Conservation (phyloP, 1,139 yeast species). For the Lodderomyces beijingensis region DNA sequence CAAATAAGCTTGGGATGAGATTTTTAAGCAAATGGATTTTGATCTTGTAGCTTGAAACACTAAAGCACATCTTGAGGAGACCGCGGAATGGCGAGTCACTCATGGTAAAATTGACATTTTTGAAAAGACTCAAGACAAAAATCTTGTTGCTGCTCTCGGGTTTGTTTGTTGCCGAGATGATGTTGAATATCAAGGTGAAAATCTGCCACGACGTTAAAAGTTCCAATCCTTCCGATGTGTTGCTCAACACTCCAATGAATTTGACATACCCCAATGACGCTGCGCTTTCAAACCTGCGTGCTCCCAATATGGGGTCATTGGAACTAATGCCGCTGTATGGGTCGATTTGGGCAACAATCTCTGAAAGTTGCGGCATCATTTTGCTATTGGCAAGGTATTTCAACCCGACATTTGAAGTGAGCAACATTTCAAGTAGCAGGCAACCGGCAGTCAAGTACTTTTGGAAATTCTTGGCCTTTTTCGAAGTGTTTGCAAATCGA, state of each 20-base stretch:
- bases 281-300: slow-evolving; percentile 55
- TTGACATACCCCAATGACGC: slow-evolving; percentile 73
- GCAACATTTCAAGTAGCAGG: slow-evolving; percentile 62
- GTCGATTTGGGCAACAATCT: slow-evolving; percentile 80
- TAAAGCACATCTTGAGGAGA: slow-evolving; percentile 60
- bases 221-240: slow-evolving; percentile 55
- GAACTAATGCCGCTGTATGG: slow-evolving; percentile 74
- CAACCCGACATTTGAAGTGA: slow-evolving; percentile 61
- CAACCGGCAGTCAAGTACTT: slow-evolving; percentile 70
- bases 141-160: slow-evolving; percentile 42
- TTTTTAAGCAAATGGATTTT: slow-evolving; percentile 54
- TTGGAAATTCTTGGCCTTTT: slow-evolving; percentile 45
- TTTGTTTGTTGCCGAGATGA: slow-evolving; percentile 45
- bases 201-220: slow-evolving; percentile 80
- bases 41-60: slow-evolving; percentile 49
- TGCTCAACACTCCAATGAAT: slow-evolving; percentile 69
- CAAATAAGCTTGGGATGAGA: slow-evolving; percentile 42
- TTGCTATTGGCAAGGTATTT: slow-evolving; percentile 69
- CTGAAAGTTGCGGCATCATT: slow-evolving; percentile 80
- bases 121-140: slow-evolving; percentile 53
- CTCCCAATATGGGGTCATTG: slow-evolving; percentile 69
- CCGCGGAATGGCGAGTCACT: slow-evolving; percentile 68
- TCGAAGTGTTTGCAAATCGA: slow-evolving; percentile 58
- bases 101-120: slow-evolving; percentile 56
- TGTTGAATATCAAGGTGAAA: slow-evolving; percentile 73